A percentile compares a stretch with the other conserved stretches of the same genome.
phyloP scores from a whole-genome alignment of 2,329 filamentous ascomycete genomes.

The Rutstroemia sp. region DNA sequence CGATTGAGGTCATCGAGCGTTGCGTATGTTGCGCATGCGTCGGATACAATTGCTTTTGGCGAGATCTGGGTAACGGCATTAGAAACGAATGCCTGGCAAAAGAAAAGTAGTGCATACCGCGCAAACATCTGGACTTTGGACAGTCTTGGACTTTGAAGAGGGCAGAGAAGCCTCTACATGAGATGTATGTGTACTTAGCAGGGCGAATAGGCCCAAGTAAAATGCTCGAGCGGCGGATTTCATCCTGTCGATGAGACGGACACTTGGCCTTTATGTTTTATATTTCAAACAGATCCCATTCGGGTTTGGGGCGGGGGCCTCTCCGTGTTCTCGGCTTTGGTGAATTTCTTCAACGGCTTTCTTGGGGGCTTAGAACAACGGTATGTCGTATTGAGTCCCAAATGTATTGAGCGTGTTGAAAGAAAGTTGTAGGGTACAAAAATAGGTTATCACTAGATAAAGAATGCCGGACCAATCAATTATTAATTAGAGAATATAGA shows the following conservation, averaged over 20 bases:
- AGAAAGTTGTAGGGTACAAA: background rate
- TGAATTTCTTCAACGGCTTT: background rate
- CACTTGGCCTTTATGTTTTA: constrained; percentile 13
- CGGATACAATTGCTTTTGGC: constrained; percentile 79
- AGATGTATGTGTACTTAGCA: constrained; percentile 41
- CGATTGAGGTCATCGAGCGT: constrained; percentile 81
- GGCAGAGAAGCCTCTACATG: constrained; percentile 31
- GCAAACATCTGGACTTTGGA: constrained; percentile 32
- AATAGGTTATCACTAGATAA: background rate
- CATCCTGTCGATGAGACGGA: constrained; percentile 34
- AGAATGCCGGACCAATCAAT: background rate
- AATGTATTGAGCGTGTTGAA: background rate
- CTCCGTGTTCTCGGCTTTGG: background rate
- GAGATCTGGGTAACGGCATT: constrained; percentile 58
- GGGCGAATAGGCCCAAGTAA: constrained; percentile 54
- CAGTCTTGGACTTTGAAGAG: constrained; percentile 29
- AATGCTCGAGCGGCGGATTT: constrained; percentile 46
- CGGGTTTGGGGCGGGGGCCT: background rate
- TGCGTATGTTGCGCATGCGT: constrained; percentile 89
- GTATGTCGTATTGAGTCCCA: constrained; percentile 1
- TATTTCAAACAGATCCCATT: background rate
- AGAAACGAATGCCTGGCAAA: constrained; percentile 26
- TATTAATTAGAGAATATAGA: background rate
- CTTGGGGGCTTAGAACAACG: background rate
- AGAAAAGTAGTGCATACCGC: constrained; percentile 29